Conservation (phyloP, 495 filamentous ascomycete species). For the Aspergillus haitiensis region DNA sequence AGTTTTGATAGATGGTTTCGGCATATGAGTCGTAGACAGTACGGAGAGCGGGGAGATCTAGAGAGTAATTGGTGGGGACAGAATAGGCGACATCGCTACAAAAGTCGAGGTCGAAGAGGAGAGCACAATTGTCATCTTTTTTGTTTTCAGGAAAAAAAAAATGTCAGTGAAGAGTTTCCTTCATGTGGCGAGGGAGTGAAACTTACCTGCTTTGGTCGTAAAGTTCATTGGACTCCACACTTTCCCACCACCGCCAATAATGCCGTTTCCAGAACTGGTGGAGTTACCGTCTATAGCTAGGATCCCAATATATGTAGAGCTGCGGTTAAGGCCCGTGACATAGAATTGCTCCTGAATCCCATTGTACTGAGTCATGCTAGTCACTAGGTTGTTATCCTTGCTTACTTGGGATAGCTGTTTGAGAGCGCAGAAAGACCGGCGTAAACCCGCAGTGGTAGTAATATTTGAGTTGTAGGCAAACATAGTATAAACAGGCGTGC, state of each 20-base stretch:
- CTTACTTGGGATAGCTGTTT: slow-evolving; percentile 60
- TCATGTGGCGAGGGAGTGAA: slow-evolving; percentile 23
- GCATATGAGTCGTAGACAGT: slow-evolving; percentile 71
- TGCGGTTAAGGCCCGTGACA: slow-evolving; percentile 67
- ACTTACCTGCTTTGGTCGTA: slow-evolving; percentile 72
- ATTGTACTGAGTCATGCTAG: slow-evolving; percentile 64
- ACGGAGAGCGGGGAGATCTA: slow-evolving; percentile 50
- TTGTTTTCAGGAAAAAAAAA: neutral
- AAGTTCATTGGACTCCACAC: slow-evolving; percentile 69
- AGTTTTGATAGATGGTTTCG: slow-evolving; percentile 63
- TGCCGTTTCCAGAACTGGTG: slow-evolving; percentile 47
- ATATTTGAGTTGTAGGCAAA: slow-evolving; percentile 72
- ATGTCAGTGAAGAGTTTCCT: slow-evolving; percentile 18
- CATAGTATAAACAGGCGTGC: slow-evolving; percentile 66
- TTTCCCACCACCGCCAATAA: slow-evolving; percentile 65
- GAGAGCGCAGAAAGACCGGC: slow-evolving; percentile 74
- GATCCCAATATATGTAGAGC: slow-evolving; percentile 67
- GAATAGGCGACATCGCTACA: slow-evolving; percentile 87
- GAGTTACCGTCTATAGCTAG: slow-evolving; percentile 64
- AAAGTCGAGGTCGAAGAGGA: slow-evolving; percentile 80
- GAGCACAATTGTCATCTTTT: slow-evolving; percentile 71
- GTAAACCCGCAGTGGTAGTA: slow-evolving; percentile 61
- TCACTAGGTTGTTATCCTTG: slow-evolving; percentile 53
- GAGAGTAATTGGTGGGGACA: slow-evolving; percentile 71
- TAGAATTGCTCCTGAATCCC: slow-evolving; percentile 85